A percentile compares a stretch with the other conserved stretches of the same genome.
Conservation (phyloP, 1,284 basidiomycete species). For the Ceratobasidium sp. region DNA sequence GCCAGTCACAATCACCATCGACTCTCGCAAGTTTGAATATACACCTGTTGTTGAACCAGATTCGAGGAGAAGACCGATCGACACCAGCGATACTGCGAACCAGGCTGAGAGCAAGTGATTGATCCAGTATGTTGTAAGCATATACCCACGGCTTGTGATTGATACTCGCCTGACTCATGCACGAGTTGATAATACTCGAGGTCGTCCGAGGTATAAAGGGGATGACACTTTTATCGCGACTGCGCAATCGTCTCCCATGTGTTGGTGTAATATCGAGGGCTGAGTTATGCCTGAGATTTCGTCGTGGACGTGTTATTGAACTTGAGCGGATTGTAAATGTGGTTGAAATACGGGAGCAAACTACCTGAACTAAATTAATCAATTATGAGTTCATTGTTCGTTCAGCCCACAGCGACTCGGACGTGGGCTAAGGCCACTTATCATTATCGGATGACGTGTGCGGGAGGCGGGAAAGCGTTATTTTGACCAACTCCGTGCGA, state of each 20-base stretch:
- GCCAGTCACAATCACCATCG: conserved; percentile 85
- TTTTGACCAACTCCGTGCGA: too few relatives aligned
- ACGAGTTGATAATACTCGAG: neutral
- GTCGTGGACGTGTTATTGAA: neutral
- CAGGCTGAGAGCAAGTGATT: neutral
- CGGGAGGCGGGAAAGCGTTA: too few relatives aligned
- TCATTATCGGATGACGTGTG: too few relatives aligned
- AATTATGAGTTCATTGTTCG: too few relatives aligned
- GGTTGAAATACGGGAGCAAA: too few relatives aligned
- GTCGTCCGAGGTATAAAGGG: neutral
- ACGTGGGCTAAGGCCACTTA: neutral
- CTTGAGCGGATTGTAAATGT: neutral
- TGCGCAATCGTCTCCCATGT: conserved; percentile 1
- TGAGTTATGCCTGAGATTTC: neutral
- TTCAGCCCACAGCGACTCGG: neutral
- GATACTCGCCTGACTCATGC: neutral
- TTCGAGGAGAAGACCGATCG: neutral
- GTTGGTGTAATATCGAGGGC: neutral
- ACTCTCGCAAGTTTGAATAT: conserved; percentile 58
- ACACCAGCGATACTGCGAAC: neutral
- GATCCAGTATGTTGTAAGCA: neutral
- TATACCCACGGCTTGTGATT: conserved; percentile 1
- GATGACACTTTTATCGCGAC: neutral
- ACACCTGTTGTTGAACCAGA: conserved; percentile 23
- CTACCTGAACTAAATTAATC: too few relatives aligned